phyloP scores from a whole-genome alignment of 495 filamentous ascomycete genomes.

The Podospora australis region DNA sequence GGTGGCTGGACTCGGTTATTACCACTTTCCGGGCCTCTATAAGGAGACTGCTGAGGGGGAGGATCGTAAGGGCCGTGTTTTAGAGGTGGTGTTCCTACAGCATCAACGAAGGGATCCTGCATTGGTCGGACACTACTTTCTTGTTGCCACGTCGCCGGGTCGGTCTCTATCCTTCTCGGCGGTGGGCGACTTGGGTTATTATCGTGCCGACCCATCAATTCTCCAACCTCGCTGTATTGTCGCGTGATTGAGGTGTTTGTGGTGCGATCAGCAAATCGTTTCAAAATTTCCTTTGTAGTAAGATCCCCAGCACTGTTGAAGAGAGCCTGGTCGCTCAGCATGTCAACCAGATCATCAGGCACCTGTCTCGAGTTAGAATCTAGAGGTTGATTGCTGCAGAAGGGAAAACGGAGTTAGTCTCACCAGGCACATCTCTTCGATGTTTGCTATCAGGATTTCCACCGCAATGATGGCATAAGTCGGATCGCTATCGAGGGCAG shows the following conservation, averaged over 20 bases:
- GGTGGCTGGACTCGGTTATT: conserved; percentile 7
- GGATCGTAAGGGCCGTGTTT: conserved; percentile 33
- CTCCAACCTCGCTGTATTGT: conserved; percentile 51
- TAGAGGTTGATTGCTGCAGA: neutral
- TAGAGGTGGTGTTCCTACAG: neutral
- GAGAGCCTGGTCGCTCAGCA: conserved; percentile 74
- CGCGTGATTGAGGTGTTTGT: conserved; percentile 47
- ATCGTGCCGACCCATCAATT: conserved; percentile 46
- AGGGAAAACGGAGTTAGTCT: conserved; percentile 27
- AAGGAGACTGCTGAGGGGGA: conserved; percentile 18
- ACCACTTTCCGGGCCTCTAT: conserved; percentile 13
- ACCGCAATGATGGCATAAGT: conserved; percentile 92
- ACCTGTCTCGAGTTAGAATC: conserved; percentile 51
- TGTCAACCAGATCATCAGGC: conserved; percentile 80
- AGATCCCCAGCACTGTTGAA: conserved; percentile 78
- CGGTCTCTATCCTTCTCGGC: conserved; percentile 62
- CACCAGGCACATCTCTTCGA: conserved; percentile 95
- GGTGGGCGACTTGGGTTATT: conserved; percentile 40
- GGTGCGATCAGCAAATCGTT: conserved; percentile 73
- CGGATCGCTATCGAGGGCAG: conserved; percentile 68
- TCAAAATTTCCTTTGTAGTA: conserved; percentile 94
- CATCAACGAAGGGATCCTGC: conserved; percentile 44
- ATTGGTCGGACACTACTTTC: conserved; percentile 77
- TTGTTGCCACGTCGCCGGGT: conserved; percentile 70
- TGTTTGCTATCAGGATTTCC: conserved; percentile 80